Base-by-base conservation (phyloP, 495 filamentous ascomycete species). In the Penicillium bovifimosum region DNA sequence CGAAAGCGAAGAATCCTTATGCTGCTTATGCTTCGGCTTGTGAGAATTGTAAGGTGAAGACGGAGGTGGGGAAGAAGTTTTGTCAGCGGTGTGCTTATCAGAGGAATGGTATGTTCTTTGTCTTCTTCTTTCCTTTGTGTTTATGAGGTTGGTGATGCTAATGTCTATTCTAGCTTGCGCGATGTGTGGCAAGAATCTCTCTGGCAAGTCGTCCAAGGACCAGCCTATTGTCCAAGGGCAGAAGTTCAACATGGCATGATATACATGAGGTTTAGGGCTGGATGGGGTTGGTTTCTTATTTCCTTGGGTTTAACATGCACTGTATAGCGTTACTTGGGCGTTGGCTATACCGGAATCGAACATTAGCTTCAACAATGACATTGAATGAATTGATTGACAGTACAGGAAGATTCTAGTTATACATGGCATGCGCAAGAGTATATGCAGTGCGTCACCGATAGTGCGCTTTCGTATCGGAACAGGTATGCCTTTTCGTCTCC, bases 61-160 rank as follows among this genome's bases (percentile, higher is more conserved):
- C 82, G 18, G 76, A 84, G 32, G 74, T 80, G 55, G 85, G 85
- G 31, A 75, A 73, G 59, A 81, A 76, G 46, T 82, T 65, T 54
- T 88, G 85, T 55, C 81, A 86, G 54, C 72, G 76, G 40, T 88
- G 85, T 62, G 84, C 85, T 9, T 88, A 85, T 67, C 78, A 82
- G 56, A 71, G 71, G 51, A 80, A 86, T 64, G 75, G 82, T 86
- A 64, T 54, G 73, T 69, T 11, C 26, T 4, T 33, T 11, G n/a
- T n/a, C 20, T 35, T 52, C 26, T 9, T 31, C 5, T 18, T 42
- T 54, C 36, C 16, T 9, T 17, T 35, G 35, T 10, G 38, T 9
- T 46, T 20, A 2, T 31, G 20, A 24, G 20, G 14, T 9, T 29
- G 32, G 13, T 3, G 17, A 17, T 29, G 24, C 46, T 48, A 16